These are phyloP conservation scores for Coemansia sp. DNA, from an alignment of 192 early-diverging fungal species.

Conservation along the genomic window DNA sequence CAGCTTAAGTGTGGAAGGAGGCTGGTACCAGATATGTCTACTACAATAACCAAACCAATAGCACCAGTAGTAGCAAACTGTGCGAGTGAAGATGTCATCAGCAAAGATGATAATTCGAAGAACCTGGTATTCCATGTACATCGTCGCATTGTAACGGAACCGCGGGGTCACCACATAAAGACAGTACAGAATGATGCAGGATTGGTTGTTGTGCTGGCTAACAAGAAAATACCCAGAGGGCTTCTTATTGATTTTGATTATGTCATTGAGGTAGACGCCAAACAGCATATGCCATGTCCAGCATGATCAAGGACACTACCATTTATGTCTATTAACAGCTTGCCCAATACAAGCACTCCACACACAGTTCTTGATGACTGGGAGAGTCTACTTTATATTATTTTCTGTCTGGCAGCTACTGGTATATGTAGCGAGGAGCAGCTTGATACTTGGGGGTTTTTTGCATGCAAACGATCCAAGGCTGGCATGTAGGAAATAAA, in stretches of 20 bases:
- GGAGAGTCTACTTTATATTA: constrained; percentile 16
- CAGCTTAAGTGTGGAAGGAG: background rate
- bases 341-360: background rate
- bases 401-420: constrained; percentile 23
- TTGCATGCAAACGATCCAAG: background rate
- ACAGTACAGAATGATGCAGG: constrained; percentile 1
- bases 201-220: constrained; percentile 20
- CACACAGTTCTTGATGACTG: constrained; percentile 17
- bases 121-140: constrained; percentile 9
- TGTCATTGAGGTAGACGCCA: background rate
- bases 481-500: background rate
- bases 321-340: constrained; percentile 37
- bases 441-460: background rate
- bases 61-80: background rate
- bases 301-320: constrained; percentile 10
- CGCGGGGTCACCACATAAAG: constrained; percentile 6
- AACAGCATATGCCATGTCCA: background rate
- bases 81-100: too few species aligned
- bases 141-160: constrained; percentile 10
- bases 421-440: constrained; percentile 6
- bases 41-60: background rate
- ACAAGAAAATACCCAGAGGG: background rate
- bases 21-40: too few species aligned
- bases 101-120: background rate
- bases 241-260: constrained; percentile 34